Evolutionary conservation across 805 yeast genomes (phyloP).

Genomic region (Wickerhamiella galacta): DNA sequence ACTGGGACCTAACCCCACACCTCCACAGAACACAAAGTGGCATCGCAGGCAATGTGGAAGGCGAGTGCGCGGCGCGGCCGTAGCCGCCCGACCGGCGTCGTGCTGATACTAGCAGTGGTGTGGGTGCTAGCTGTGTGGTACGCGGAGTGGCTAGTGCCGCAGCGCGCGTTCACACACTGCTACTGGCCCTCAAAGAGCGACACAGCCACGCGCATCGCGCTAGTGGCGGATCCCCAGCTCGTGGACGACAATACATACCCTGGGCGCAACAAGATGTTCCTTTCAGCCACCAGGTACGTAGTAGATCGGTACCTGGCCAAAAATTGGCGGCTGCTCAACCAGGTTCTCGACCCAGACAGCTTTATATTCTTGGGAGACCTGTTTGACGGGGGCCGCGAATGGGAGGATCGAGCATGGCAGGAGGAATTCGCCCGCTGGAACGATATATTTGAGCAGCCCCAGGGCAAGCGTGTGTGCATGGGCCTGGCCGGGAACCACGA

Average conservation of each 20-base stretch:
- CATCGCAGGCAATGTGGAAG: too few relatives aligned
- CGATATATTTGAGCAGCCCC: conserved; percentile 41
- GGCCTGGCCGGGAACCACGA: conserved; percentile 90
- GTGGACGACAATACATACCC: conserved; percentile 84
- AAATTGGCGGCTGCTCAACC: conserved; percentile 48
- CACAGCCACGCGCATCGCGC: conserved; percentile 24
- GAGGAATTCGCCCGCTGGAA: conserved; percentile 55
- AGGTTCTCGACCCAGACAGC: conserved; percentile 51
- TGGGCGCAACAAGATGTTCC: conserved; percentile 34
- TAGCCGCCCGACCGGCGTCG: too few relatives aligned
- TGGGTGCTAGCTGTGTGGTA: conserved; percentile 35
- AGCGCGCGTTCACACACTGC: conserved; percentile 31
- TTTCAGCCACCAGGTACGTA: conserved; percentile 39
- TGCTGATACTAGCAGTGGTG: conserved; percentile 13
- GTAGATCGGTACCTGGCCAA: conserved; percentile 68
- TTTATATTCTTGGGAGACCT: conserved; percentile 76
- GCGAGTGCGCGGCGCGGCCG: too few relatives aligned
- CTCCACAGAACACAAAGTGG: too few relatives aligned
- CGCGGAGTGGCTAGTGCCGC: conserved; percentile 37
- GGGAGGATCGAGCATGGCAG: conserved; percentile 55
- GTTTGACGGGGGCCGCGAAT: conserved; percentile 87
- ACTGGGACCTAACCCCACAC: too few relatives aligned
- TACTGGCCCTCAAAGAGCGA: conserved; percentile 31
- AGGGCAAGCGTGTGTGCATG: conserved; percentile 28
- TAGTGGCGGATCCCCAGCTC: conserved; percentile 89